A percentile compares a stretch with the other conserved stretches of the same genome.
phyloP scores from a whole-genome alignment of 768 basidiomycete species.

The Suillus occidentalis region DNA sequence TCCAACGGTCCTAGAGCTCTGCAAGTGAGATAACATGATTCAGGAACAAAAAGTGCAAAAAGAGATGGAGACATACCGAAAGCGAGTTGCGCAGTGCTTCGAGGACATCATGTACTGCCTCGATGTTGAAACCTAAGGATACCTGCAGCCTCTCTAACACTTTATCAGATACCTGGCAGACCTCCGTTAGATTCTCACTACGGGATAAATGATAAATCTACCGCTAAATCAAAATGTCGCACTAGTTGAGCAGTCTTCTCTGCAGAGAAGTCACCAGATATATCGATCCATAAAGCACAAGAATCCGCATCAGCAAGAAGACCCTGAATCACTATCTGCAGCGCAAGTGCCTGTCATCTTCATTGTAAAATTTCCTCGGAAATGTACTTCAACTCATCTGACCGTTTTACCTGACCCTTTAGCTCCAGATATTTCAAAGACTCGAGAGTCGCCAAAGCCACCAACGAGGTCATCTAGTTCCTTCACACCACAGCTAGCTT shows the following conservation, averaged over 20 bases:
- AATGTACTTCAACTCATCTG: constrained; percentile 20
- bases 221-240: constrained; percentile 23
- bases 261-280: constrained; percentile 62
- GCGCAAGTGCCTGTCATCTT: constrained; percentile 53
- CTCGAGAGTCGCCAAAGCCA: constrained; percentile 48
- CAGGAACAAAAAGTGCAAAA: neutral
- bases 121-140: constrained; percentile 57
- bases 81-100: constrained; percentile 39
- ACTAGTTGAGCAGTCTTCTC: constrained; percentile 45
- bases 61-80: constrained; percentile 25
- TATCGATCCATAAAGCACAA: constrained; percentile 69
- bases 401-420: constrained; percentile 71
- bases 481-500: constrained; percentile 36
- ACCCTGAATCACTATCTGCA: constrained; percentile 58
- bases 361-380: constrained; percentile 7
- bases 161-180: constrained; percentile 26
- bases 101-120: constrained; percentile 50
- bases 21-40: constrained; percentile 4
- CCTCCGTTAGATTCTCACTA: neutral
- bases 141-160: constrained; percentile 60
- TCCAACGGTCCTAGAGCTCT: constrained; percentile 13
- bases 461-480: constrained; percentile 53
- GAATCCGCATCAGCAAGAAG: constrained; percentile 40
- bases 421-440: constrained; percentile 72
- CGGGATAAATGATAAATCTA: constrained; percentile 16